Percentiles rank a stretch among this genome's conserved stretches.
Conservation (phyloP, 805 yeast species). For the Myxozyma geophila region DNA sequence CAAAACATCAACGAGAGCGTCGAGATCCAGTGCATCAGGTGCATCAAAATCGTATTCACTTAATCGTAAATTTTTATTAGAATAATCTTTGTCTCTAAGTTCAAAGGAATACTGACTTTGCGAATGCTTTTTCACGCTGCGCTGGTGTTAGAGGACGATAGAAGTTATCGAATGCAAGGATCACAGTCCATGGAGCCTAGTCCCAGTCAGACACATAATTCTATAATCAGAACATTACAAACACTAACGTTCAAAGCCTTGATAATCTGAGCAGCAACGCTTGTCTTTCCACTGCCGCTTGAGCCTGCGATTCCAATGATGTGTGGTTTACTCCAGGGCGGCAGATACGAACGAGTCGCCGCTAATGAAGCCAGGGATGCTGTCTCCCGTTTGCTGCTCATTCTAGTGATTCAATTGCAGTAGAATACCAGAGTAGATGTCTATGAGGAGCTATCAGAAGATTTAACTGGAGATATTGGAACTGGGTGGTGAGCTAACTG, state of each 20-base stretch:
- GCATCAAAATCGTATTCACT: conserved; percentile 84
- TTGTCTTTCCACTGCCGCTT: conserved; percentile 92
- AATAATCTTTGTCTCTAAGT: neutral
- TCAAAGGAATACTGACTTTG: conserved; percentile 40
- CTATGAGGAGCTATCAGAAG: too few relatives aligned
- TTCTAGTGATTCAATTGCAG: too few relatives aligned
- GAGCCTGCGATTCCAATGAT: conserved; percentile 86
- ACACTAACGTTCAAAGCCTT: conserved; percentile 55
- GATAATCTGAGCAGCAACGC: conserved; percentile 83
- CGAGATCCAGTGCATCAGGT: conserved; percentile 84
- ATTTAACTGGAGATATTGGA: too few relatives aligned
- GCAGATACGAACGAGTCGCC: conserved; percentile 52
- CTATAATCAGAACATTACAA: neutral
- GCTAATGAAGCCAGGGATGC: neutral
- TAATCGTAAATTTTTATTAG: neutral
- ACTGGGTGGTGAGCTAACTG: too few relatives aligned
- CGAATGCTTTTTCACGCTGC: conserved; percentile 65
- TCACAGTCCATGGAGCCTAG: conserved; percentile 93
- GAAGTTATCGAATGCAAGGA: conserved; percentile 87
- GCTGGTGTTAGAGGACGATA: conserved; percentile 73
- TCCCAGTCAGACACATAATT: neutral
- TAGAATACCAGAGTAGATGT: too few relatives aligned
- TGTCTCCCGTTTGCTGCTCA: too few relatives aligned
- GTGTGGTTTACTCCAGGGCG: conserved; percentile 90
- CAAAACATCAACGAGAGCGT: conserved; percentile 67